Conservation (phyloP, 164 flowering plant genomes). For the Sedum album region DNA sequence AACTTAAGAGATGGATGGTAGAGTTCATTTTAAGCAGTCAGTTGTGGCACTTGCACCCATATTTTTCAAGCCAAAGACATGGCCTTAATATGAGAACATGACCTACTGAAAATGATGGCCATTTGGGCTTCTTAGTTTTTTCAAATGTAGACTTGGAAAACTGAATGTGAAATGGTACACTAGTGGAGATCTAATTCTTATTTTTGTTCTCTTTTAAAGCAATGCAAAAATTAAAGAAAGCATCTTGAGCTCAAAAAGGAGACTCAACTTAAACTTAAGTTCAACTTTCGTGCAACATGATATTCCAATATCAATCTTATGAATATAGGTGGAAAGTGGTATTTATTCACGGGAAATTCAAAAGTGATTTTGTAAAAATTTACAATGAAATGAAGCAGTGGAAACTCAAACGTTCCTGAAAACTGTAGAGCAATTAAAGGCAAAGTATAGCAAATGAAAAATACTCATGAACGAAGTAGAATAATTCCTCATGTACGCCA, state of each 20-base stretch:
- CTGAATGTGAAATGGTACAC: slow-evolving; percentile 1
- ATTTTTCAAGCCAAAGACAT: neutral
- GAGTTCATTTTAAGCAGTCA: neutral
- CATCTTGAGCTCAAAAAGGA: no score
- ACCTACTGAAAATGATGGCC: slow-evolving; percentile 1
- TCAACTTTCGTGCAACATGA: neutral
- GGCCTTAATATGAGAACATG: neutral
- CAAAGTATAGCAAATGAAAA: neutral
- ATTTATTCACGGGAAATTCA: neutral
- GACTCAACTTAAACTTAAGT: neutral
- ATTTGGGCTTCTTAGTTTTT: neutral
- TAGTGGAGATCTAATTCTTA: neutral
- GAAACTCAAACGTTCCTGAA: neutral
- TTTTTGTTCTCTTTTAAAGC: neutral
- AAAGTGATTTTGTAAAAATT: neutral
- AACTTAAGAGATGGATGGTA: neutral
- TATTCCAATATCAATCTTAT: neutral
- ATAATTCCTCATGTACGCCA: neutral
- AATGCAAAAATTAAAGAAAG: neutral
- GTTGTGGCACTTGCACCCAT: neutral
- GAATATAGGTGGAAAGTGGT: neutral
- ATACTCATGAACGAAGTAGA: neutral
- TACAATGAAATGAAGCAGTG: neutral
- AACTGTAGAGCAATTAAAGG: neutral
- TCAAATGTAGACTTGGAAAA: neutral